Conservation (phyloP, 306 rosid genomes). For the Citrullus colocynthis region DNA sequence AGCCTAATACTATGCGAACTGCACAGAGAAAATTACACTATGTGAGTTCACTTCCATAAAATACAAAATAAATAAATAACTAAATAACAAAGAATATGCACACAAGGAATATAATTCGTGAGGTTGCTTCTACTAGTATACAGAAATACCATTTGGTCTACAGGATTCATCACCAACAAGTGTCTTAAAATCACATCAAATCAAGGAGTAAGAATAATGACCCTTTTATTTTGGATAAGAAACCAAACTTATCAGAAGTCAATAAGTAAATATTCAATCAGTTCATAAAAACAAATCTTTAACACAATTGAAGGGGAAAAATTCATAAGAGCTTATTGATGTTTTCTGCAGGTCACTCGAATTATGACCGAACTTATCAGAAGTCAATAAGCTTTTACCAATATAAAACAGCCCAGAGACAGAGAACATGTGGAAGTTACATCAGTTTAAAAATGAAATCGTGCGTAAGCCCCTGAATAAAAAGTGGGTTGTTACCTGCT, state of each 20-base stretch:
- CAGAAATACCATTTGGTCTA: neutral
- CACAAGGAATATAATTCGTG: neutral
- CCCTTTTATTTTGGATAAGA: too few species aligned
- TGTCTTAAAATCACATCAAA: neutral
- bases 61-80: neutral
- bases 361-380: too few species aligned
- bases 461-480: neutral
- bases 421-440: neutral
- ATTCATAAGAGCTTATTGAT: neutral
- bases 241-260: neutral
- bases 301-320: neutral
- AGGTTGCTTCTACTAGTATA: neutral
- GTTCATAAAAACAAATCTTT: neutral
- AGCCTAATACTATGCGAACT: constrained; percentile 80
- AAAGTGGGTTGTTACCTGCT: constrained; percentile 32
- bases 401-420: neutral
- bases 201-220: neutral
- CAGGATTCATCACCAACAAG: neutral
- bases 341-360: neutral
- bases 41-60: constrained; percentile 1
- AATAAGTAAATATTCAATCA: neutral
- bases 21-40: constrained; percentile 18
- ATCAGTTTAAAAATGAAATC: neutral
- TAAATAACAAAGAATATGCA: neutral
- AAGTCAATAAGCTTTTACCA: too few species aligned